phyloP scores from a whole-genome alignment of 441 rosid species.

The Pelargonium australe region DNA sequence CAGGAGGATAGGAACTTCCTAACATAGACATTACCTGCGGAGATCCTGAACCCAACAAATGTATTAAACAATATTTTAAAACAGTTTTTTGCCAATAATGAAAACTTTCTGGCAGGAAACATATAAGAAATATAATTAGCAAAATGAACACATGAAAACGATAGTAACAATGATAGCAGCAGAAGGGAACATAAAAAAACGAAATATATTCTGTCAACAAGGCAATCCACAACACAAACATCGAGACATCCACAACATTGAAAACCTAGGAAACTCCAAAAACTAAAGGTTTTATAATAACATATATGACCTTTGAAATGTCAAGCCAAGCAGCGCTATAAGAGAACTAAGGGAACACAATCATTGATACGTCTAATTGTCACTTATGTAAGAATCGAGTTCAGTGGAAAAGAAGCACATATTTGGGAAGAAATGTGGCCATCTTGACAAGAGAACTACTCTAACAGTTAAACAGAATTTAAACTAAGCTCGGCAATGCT shows the following conservation, averaged over 20 bases:
- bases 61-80: not conserved
- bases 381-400: not conserved
- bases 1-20: conserved; percentile 63
- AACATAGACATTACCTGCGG: conserved; percentile 85
- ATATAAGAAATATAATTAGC: not conserved
- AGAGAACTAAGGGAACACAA: too few relatives aligned
- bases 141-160: not conserved
- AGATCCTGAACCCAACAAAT: conserved; percentile 59
- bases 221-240: not conserved
- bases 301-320: conserved; percentile 1
- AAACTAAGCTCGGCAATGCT: not conserved
- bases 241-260: not conserved
- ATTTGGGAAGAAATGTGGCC: not conserved
- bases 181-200: not conserved
- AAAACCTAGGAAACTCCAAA: not conserved
- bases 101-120: not conserved
- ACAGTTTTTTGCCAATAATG: not conserved
- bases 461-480: not conserved
- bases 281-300: conserved; percentile 3
- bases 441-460: not conserved
- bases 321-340: not conserved
- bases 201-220: not conserved
- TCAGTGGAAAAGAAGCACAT: conserved; percentile 4
- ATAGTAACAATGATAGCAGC: not conserved
- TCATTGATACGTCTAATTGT: too few relatives aligned